Conservation (phyloP, 495 filamentous ascomycete genomes). For the Rhypophila decipiens region DNA sequence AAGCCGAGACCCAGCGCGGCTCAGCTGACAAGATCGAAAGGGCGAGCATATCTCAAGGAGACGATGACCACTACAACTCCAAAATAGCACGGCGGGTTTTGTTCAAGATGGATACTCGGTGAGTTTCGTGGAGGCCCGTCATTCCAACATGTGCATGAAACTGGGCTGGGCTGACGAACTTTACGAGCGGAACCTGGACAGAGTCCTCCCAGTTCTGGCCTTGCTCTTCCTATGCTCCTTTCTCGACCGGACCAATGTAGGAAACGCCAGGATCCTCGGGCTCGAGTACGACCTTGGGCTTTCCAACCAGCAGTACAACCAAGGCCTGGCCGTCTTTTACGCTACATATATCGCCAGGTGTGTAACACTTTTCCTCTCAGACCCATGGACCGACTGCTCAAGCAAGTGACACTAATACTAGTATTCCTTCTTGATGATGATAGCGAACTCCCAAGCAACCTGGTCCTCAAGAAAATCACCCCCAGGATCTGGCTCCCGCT, state of each 20-base stretch:
- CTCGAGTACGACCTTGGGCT: conserved; percentile 59
- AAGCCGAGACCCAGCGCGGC: background rate
- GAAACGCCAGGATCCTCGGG: conserved; percentile 75
- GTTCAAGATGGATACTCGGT: conserved; percentile 23
- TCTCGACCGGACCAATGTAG: conserved; percentile 72
- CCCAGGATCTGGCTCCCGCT: conserved; percentile 56
- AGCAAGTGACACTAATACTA: too few species aligned
- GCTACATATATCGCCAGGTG: conserved; percentile 47
- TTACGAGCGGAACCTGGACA: conserved; percentile 12
- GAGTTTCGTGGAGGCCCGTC: too few species aligned
- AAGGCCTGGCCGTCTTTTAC: conserved; percentile 49
- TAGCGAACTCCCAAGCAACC: conserved; percentile 75
- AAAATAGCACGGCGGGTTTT: conserved; percentile 11
- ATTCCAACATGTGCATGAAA: too few species aligned
- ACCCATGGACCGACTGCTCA: too few species aligned
- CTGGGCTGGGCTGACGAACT: too few species aligned
- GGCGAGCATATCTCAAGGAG: background rate
- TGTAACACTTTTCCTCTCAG: background rate
- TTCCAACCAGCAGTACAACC: conserved; percentile 64
- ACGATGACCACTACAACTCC: background rate
- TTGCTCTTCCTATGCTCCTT: conserved; percentile 53
- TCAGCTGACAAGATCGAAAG: conserved; percentile 4
- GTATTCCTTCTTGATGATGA: background rate
- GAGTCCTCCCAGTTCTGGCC: conserved; percentile 44
- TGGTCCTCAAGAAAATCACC: conserved; percentile 69